Base-by-base conservation (phyloP, 179 eudicot species). In the Silene noctiflora region DNA sequence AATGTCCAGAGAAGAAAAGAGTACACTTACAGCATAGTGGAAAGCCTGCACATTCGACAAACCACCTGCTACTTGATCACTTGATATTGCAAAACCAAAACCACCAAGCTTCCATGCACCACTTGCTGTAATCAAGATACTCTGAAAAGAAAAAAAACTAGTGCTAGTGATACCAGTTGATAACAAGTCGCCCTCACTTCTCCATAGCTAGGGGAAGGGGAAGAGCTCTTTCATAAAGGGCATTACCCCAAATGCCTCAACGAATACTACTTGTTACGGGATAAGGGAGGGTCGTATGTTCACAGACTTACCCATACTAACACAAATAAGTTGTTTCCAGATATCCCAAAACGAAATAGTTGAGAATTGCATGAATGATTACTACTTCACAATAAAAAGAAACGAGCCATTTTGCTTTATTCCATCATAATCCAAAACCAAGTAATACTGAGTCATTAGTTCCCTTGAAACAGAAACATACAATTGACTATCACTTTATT, bases 71-170 rank as follows among this genome's bases (percentile, higher is more conserved):
- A 89, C 78, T 82, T 89, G 92, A 79, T 94, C 97, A 61, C 82
- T 62, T 21, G 97, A 81, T 74, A 92, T 78, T 48, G 99, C 81
- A 89, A 95, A 93, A 83, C 99, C 96, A 88, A 95, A 95, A 69
- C 99, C 96, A 71, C 99, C 93, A 68, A 95, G 95, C 87, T 95
- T 95, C 99, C 99, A 95, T 60, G 99, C 95, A 78, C 99, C 99
- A 88, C 78, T 88, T 68, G 90, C 84, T 53, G 97, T 95, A 81
- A 95, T 88, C 63, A 95, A 89, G 74, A 95, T 79, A 77, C 90
- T 85, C 99, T 95, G 88, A 87, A 87, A 73, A 72, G 71, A 22
- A 71, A 81, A 76, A n/a, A 67, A 14, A 0, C 65, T 24, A 13
- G 71, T 16, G 62, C 58, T 17, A 13, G 68, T 35, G 56, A 70